phyloP scores from a whole-genome alignment of 768 basidiomycete species.

The Boletus sp. region DNA sequence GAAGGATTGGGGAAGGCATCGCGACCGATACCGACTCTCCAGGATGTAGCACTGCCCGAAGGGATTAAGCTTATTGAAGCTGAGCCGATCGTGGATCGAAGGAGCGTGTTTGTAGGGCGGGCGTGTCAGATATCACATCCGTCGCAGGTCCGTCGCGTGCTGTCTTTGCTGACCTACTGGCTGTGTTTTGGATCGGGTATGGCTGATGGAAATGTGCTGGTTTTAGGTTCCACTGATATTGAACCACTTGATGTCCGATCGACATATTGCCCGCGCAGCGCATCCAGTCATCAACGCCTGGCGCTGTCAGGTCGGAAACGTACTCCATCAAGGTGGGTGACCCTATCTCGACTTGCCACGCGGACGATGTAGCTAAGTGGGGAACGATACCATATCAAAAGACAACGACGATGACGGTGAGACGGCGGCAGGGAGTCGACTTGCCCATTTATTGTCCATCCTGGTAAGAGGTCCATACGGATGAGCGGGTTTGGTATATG shows the following conservation, averaged over 20 bases:
- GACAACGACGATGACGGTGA: slow-evolving; percentile 97
- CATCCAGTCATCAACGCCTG: slow-evolving; percentile 83
- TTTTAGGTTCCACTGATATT: slow-evolving; percentile 67
- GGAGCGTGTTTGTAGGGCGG: slow-evolving; percentile 81
- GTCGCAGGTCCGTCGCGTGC: slow-evolving; percentile 49
- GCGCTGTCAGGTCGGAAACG: slow-evolving; percentile 64
- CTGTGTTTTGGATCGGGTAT: neutral
- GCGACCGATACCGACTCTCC: neutral
- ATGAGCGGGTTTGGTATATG: neutral
- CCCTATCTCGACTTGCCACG: neutral
- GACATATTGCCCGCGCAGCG: slow-evolving; percentile 68
- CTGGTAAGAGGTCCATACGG: slow-evolving; percentile 45
- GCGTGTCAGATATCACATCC: slow-evolving; percentile 79
- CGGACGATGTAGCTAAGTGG: neutral
- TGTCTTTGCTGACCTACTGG: neutral
- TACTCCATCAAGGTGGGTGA: slow-evolving; percentile 69
- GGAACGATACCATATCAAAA: slow-evolving; percentile 25
- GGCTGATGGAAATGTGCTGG: neutral
- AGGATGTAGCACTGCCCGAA: slow-evolving; percentile 42
- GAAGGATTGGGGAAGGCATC: slow-evolving; percentile 1
- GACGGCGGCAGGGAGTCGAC: slow-evolving; percentile 83
- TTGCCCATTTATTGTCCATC: slow-evolving; percentile 89
- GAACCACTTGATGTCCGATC: slow-evolving; percentile 64
- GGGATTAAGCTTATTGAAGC: slow-evolving; percentile 67
- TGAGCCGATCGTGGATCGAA: slow-evolving; percentile 82